Conservation (phyloP, 2,329 filamentous ascomycete genomes). For the Geosmithia flava region DNA sequence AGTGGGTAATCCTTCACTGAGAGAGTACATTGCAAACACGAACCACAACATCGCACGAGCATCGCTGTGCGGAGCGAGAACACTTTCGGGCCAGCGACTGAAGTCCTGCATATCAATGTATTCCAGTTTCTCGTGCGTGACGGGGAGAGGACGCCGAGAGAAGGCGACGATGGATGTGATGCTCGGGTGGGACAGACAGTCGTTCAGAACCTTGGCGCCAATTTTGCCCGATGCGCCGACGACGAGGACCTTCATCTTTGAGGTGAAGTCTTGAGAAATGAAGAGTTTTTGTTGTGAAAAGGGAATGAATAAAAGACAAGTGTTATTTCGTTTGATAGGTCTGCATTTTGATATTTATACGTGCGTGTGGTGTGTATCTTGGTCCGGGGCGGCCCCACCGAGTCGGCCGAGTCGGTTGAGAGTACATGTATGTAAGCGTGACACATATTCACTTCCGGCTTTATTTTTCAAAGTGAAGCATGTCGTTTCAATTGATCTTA, state of each 20-base stretch:
- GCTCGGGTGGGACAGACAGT: conserved; percentile 16
- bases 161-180: conserved; percentile 17
- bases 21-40: neutral
- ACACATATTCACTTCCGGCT: no score
- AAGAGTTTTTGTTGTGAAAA: no score
- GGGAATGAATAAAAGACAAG: no score
- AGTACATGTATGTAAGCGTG: no score
- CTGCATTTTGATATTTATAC: no score
- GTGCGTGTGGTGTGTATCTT: no score
- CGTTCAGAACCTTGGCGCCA: conserved; percentile 16
- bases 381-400: no score
- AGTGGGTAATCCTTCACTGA: neutral
- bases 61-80: conserved; percentile 11
- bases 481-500: no score
- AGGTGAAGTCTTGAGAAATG: no score
- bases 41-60: conserved; percentile 16
- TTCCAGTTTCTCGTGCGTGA: conserved; percentile 9
- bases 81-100: conserved; percentile 10
- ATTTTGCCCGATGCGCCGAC: conserved; percentile 19
- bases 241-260: conserved; percentile 24
- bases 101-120: conserved; percentile 11
- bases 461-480: no score
- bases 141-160: conserved; percentile 13
- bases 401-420: no score
- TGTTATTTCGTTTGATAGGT: no score